Percentiles rank a stretch among this genome's conserved stretches.
These are phyloP conservation scores for Exophiala bonariae DNA, from an alignment of 2,329 filamentous ascomycete genomes.

Conservation along the genomic window DNA sequence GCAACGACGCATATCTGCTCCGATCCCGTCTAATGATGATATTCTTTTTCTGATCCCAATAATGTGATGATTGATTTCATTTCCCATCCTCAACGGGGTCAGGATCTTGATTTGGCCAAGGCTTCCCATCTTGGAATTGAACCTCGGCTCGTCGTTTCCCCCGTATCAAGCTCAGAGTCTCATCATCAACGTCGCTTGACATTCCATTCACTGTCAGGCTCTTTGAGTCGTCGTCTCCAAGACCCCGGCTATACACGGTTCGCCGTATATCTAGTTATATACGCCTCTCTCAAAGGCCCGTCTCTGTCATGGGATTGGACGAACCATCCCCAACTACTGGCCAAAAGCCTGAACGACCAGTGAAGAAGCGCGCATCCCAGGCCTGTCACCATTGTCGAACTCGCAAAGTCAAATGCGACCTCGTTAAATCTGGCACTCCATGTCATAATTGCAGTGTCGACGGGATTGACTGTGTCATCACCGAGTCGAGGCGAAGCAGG, in stretches of 20 bases:
- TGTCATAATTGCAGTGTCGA: conserved; percentile 7
- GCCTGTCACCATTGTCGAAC: conserved; percentile 4
- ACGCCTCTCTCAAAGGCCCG: no score
- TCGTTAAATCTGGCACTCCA: background rate
- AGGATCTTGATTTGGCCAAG: no score
- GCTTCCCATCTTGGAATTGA: no score
- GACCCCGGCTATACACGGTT: background rate
- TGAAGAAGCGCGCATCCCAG: conserved; percentile 2
- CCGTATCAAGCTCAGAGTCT: no score
- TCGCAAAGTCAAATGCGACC: conserved; percentile 3
- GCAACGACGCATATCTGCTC: no score
- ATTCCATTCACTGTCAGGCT: background rate
- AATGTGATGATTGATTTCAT: no score
- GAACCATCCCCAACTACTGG: background rate
- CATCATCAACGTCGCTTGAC: background rate
- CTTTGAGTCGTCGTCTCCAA: background rate
- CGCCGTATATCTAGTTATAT: no score
- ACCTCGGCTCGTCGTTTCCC: no score
- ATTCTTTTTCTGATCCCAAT: no score
- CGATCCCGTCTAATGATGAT: no score
- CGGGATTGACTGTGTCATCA: conserved; percentile 20
- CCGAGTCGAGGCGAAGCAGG: conserved; percentile 21
- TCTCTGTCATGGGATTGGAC: conserved; percentile 3
- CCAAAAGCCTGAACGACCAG: background rate
- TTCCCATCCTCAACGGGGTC: no score